These are phyloP conservation scores for Phytophthora ramorum DNA, from an alignment of 352 stramenopile genomes.

Conservation along the genomic window DNA sequence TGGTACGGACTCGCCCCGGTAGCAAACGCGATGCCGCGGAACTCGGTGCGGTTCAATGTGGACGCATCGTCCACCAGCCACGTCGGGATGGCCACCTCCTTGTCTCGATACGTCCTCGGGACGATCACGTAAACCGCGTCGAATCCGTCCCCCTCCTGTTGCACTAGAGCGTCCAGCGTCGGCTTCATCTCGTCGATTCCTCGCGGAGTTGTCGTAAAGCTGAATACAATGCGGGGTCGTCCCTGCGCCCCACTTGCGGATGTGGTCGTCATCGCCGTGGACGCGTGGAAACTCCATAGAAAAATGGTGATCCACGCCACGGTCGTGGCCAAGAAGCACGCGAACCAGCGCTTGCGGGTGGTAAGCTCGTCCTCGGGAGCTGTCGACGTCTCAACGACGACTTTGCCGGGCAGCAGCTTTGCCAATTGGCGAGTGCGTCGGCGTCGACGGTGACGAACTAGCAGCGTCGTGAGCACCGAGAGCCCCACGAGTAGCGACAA, in stretches of 20 bases:
- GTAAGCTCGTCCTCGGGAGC: conserved; percentile 8
- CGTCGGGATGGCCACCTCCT: conserved; percentile 44
- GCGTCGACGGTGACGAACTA: conserved; percentile 14
- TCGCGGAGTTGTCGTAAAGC: conserved; percentile 57
- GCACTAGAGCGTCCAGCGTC: conserved; percentile 48
- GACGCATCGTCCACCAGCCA: conserved; percentile 38
- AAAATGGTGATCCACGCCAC: conserved; percentile 48
- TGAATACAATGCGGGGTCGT: conserved; percentile 58
- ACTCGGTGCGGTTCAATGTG: conserved; percentile 30
- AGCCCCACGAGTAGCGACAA: conserved; percentile 35
- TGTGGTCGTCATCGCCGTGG: conserved; percentile 20
- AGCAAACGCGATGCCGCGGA: conserved; percentile 43
- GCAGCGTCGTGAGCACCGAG: conserved; percentile 11
- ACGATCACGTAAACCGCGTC: conserved; percentile 60
- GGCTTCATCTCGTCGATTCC: conserved; percentile 45
- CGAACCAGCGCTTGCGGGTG: conserved; percentile 31
- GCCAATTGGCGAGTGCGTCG: conserved; percentile 21
- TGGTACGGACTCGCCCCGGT: conserved; percentile 47
- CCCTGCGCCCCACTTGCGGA: conserved; percentile 26
- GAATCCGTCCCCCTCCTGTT: conserved; percentile 49
- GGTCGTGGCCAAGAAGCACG: conserved; percentile 33
- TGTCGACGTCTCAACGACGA: conserved; percentile 16
- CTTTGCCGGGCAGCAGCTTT: conserved; percentile 23
- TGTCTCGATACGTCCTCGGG: conserved; percentile 43
- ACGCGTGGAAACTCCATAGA: conserved; percentile 48